Conservation (phyloP, 164 flowering plant genomes). For the Chimonanthus salicifolius region DNA sequence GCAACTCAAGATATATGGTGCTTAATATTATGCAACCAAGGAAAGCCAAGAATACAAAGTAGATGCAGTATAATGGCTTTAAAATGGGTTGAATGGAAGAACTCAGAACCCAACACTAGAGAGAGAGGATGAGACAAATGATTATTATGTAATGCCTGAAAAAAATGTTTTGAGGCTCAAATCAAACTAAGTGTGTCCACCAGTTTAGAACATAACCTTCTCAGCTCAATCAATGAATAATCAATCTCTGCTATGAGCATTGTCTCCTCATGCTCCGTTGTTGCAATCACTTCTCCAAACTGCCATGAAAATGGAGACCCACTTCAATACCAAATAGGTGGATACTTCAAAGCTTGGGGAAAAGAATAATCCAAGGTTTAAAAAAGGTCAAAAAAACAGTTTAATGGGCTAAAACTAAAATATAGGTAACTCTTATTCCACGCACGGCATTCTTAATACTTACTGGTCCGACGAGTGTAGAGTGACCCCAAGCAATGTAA, state of each 20-base stretch:
- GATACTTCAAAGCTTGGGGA: neutral
- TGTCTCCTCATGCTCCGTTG: slow-evolving; percentile 78
- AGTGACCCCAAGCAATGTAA: slow-evolving; percentile 97
- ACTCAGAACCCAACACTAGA: too few species aligned
- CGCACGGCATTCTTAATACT: slow-evolving; percentile 20
- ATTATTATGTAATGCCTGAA: too few species aligned
- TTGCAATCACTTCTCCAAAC: slow-evolving; percentile 94
- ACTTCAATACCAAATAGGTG: neutral
- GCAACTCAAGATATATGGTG: too few species aligned
- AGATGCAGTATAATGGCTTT: too few species aligned
- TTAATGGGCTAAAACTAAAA: too few species aligned
- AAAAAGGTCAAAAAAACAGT: neutral
- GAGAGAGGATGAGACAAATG: too few species aligned
- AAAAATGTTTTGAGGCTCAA: neutral
- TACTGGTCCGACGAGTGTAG: slow-evolving; percentile 95
- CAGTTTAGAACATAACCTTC: slow-evolving; percentile 45
- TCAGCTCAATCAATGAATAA: slow-evolving; percentile 62
- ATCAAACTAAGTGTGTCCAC: neutral
- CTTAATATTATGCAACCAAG: too few species aligned
- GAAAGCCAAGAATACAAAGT: too few species aligned
- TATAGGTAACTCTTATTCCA: neutral
- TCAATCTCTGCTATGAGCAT: slow-evolving; percentile 82
- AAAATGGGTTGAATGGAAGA: too few species aligned
- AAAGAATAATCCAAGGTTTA: neutral
- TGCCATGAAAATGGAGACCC: slow-evolving; percentile 20